These are phyloP conservation scores for Acacia crassicarpa DNA, from an alignment of 306 rosid genomes.

Conservation along the genomic window DNA sequence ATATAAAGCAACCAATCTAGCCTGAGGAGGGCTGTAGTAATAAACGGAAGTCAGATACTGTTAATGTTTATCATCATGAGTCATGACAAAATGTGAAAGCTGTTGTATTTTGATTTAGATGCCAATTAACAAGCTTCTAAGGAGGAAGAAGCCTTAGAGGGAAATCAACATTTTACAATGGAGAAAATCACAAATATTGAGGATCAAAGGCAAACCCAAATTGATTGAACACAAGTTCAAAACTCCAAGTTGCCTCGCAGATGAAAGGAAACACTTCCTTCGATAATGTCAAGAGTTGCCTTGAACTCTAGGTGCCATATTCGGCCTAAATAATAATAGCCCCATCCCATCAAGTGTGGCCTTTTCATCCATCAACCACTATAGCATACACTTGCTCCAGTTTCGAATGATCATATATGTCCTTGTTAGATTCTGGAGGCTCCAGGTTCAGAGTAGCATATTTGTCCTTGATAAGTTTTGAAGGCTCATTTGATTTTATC, in stretches of 20 bases:
- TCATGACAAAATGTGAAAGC: background rate
- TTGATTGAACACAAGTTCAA: background rate
- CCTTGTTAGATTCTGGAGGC: background rate
- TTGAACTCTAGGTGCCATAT: background rate
- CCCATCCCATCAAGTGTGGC: background rate
- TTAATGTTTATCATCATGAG: background rate
- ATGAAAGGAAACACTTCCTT: conserved; percentile 3
- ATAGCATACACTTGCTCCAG: background rate
- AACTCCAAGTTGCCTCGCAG: background rate
- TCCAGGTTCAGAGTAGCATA: background rate
- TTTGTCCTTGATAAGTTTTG: background rate
- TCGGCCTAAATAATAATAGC: background rate
- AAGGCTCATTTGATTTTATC: conserved; percentile 3
- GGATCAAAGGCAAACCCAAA: background rate
- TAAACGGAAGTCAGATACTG: background rate
- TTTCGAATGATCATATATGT: background rate
- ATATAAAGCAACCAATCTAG: background rate
- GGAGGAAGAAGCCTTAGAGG: background rate
- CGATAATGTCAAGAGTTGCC: conserved; percentile 11
- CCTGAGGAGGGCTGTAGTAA: background rate
- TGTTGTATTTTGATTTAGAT: background rate
- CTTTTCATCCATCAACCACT: background rate
- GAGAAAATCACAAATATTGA: background rate
- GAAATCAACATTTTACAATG: background rate
- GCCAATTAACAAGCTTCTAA: background rate